Conservation (phyloP, 164 flowering plant species). For the Liquidambar formosana region DNA sequence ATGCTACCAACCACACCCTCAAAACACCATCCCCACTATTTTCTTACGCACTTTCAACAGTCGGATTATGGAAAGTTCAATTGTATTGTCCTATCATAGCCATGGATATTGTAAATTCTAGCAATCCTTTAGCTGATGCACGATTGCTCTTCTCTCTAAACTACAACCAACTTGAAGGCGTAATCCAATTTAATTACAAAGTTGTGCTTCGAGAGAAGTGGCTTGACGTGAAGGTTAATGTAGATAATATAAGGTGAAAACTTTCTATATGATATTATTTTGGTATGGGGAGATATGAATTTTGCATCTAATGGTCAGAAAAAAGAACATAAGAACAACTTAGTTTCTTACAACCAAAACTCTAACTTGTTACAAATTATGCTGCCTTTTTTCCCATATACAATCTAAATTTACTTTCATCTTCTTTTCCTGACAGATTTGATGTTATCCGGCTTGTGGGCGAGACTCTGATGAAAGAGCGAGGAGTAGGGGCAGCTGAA, state of each 20-base stretch:
- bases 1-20: constrained; percentile 21
- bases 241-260: constrained; percentile 81
- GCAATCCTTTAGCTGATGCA: constrained; percentile 40
- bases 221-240: constrained; percentile 58
- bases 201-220: constrained; percentile 50
- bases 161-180: constrained; percentile 85
- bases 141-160: constrained; percentile 63
- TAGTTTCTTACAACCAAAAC: not conserved
- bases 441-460: constrained; percentile 63
- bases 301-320: not conserved
- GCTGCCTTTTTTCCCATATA: not conserved
- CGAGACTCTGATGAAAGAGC: constrained; percentile 51
- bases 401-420: not conserved
- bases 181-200: constrained; percentile 68
- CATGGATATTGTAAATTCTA: constrained; percentile 61
- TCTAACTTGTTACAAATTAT: not conserved
- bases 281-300: too few species aligned
- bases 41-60: constrained; percentile 60
- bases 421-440: constrained; percentile 40
- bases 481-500: constrained; percentile 71
- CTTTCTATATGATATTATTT: not conserved
- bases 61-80: constrained; percentile 88
- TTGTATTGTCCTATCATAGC: constrained; percentile 79
- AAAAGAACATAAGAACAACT: not conserved
- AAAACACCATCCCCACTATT: constrained; percentile 63